Evolutionary conservation across 208 protist species (phyloP).

Genomic region (Leishmania mexicana): DNA sequence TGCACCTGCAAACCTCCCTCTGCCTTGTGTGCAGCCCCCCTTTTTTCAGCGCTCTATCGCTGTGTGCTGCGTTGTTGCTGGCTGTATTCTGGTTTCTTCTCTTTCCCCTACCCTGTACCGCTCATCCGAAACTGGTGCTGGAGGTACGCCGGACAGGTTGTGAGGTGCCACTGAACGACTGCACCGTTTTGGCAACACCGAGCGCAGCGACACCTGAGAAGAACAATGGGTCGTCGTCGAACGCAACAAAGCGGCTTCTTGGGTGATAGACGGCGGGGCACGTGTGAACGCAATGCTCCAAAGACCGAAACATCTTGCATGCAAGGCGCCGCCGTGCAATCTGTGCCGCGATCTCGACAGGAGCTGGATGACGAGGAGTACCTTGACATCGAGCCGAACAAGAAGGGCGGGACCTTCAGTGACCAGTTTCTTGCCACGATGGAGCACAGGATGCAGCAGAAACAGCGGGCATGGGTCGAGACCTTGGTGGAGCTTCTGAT

Average conservation of each 20-base stretch:
- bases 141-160: not conserved
- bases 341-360: not conserved
- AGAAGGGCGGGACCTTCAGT: constrained; percentile 39
- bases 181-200: not conserved
- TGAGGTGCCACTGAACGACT: not conserved
- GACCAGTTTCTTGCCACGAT: constrained; percentile 52
- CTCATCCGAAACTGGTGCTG: not conserved
- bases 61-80: not conserved
- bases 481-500: constrained; percentile 48
- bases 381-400: constrained; percentile 34
- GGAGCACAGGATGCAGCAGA: constrained; percentile 49
- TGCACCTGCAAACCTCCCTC: not conserved
- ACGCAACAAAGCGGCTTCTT: constrained; percentile 4
- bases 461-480: constrained; percentile 24
- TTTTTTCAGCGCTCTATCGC: not conserved
- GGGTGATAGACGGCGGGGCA: not conserved
- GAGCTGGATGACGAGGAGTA: constrained; percentile 18
- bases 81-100: not conserved
- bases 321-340: not conserved
- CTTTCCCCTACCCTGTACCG: not conserved
- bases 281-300: constrained; percentile 22
- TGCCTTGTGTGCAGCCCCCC: constrained; percentile 5
- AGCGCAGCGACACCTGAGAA: not conserved
- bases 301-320: constrained; percentile 22
- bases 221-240: constrained; percentile 34